Base-by-base conservation (phyloP, 2,329 filamentous ascomycete genomes). In the Colletotrichum orchidophilum region DNA sequence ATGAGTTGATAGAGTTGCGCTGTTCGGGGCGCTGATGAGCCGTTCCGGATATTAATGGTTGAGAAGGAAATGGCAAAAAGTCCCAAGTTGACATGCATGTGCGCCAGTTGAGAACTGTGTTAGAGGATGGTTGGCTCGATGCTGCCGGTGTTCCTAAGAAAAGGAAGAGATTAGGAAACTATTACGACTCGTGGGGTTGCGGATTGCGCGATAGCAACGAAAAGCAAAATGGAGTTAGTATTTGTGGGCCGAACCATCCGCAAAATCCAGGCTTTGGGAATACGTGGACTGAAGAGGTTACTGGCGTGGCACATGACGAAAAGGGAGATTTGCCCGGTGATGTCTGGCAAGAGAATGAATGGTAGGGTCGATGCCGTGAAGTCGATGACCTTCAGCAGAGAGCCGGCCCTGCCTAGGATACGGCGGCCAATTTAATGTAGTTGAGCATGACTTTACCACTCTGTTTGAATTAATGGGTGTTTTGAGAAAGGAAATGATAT, bases 401-500 rank as follows among this genome's bases (percentile, higher is more conserved):
- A 55, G 18, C 12, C 24, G 8, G 27, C 8, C 6, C 13, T n/a
- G n/a, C 15, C 3, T 11, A 24, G 12, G 42, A 18, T 13, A n/a
- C 24, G 21, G 11, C 33, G n/a, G 29, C 1, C 27, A 18, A 29
- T 26, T 13, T 5, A 15, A 26, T 21, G 21, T 24, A 31, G 12
- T 62, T 3, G 21, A 4, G 46, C 21, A 35, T 52, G 11, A 24
- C 26, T 12, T 29, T 42, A 67, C 33, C 35, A 52, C 50, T 21
- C 12, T 52, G 18, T 27, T 52, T 50, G 31, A 27, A 55, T 71
- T 62, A 60, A 54, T 46, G 13, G 31, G 46, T 69, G 53, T 68
- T 63, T 69, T 59, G 64, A 46, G 59, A 63, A 49, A 59, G 59
- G 35, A 59, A 69, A 42, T 18, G 63, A 26, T 63, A 59, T 71